Base-by-base conservation (phyloP, 176 grass and related monocot species). In the Ampelocalamus luodianensis region DNA sequence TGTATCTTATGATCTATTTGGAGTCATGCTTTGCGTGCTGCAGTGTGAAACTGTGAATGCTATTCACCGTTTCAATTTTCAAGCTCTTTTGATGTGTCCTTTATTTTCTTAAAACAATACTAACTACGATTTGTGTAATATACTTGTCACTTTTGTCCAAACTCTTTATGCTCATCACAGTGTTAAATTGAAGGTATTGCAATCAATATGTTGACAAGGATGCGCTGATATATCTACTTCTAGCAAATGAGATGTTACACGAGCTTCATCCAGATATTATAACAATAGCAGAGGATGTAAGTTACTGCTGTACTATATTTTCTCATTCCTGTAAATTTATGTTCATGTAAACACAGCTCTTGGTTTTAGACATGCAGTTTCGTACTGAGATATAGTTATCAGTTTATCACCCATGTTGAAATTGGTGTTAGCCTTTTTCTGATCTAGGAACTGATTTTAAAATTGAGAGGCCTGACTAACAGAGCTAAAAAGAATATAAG, bases 211-310 rank as follows among this genome's bases (percentile, higher is more conserved):
- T 98, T 82, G 93, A 98, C 68, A 95, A 87, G 80, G 93, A 95
- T 81, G 96, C 96, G 22, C 70, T 98, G 68, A 87, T 95, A 85
- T 98, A 98, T 85, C 72, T 98, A 8, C 90, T 93, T 87, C 79
- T 98, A 83, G 93, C 93, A 75, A 98, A 98, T 77, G 96, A 98
- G 84, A 98, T 98, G 93, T 83, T 98, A 70, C 96, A 98, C 89
- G 85, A 95, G 44, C 91, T 98, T 88, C 85, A 98, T 93, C 96
- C 93, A 80, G 77, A 95, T 93, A 92, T 98, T 81, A 90, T 98
- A 79, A 98, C 96, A 65, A 93, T 98, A 87, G 96, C 91, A 58
- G 95, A 98, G 86, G 93, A 98, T 90, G 95, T 97, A 86, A 92
- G 88, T 89, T 63, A 26, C 67, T 22, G 38, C 40, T 83, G 36